Evolutionary conservation across 148 eudicot species (phyloP).

Genomic region (Rhododendron molle): DNA sequence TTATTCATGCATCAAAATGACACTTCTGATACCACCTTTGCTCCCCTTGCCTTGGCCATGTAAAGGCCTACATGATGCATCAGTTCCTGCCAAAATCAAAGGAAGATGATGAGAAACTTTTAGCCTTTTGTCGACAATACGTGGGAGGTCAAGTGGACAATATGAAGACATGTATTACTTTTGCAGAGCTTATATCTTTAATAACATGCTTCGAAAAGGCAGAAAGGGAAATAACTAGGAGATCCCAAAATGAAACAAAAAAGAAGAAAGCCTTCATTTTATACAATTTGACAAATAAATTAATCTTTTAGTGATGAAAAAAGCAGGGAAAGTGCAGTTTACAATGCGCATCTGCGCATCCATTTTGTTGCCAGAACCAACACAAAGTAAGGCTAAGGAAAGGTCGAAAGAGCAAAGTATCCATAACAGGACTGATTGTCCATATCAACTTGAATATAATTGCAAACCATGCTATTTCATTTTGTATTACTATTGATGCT

Average conservation of each 20-base stretch:
- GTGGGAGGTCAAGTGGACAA: not conserved
- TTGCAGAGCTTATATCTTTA: not conserved
- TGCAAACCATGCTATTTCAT: not conserved
- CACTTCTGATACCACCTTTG: slow-evolving; percentile 72
- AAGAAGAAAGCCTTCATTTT: not conserved
- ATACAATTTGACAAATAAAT: not conserved
- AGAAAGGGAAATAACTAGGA: not conserved
- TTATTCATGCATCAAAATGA: slow-evolving; percentile 19
- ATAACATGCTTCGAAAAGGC: not conserved
- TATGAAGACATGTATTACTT: not conserved
- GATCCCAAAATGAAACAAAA: not conserved
- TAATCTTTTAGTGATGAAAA: not conserved
- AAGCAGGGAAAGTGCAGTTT: not conserved
- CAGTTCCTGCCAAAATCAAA: slow-evolving; percentile 46
- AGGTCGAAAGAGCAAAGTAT: not conserved
- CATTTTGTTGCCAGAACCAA: not conserved
- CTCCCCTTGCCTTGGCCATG: slow-evolving; percentile 84
- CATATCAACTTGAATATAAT: not conserved
- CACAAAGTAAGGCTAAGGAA: not conserved
- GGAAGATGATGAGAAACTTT: not conserved
- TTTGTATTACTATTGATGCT: not conserved
- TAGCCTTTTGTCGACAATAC: not conserved
- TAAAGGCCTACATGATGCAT: slow-evolving; percentile 91
- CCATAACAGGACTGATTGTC: not conserved
- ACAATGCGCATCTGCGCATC: slow-evolving; percentile 22